Conservation (phyloP, 2,329 filamentous ascomycete genomes). For the Trichoderma harzianum region DNA sequence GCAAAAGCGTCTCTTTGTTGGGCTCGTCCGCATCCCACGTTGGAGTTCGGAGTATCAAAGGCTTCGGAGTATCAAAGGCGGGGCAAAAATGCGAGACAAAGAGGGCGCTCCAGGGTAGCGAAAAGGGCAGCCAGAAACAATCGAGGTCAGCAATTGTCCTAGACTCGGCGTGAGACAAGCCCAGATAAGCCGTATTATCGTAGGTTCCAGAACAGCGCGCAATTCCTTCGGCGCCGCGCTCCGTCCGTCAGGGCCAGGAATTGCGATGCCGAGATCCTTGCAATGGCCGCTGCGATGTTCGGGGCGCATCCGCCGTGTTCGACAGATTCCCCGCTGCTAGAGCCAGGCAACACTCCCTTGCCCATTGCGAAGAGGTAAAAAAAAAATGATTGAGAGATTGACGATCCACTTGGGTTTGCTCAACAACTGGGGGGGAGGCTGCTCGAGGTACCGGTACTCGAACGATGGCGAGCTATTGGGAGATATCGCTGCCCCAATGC, state of each 20-base stretch:
- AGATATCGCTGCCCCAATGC: slow-evolving; percentile 8
- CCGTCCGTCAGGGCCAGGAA: neutral
- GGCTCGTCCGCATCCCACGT: neutral
- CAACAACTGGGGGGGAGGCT: slow-evolving; percentile 14
- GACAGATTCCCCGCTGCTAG: neutral
- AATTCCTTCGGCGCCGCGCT: neutral
- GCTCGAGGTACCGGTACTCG: slow-evolving; percentile 16
- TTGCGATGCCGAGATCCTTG: slow-evolving; percentile 4
- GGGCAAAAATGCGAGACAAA: neutral
- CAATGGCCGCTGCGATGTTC: neutral
- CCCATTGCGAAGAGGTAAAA: neutral
- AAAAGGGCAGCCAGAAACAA: neutral
- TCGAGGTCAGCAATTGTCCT: neutral
- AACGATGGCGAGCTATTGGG: neutral
- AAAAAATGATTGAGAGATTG: slow-evolving; percentile 8
- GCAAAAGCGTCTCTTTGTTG: neutral
- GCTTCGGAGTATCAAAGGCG: neutral
- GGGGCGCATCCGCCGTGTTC: neutral
- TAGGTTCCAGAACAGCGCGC: slow-evolving; percentile 1
- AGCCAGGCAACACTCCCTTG: neutral
- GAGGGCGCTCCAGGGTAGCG: neutral
- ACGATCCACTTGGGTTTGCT: slow-evolving; percentile 17
- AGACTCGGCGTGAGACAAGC: neutral
- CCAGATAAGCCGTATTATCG: slow-evolving; percentile 1
- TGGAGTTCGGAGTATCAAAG: neutral